These are phyloP conservation scores for Didymellaceae sp. DNA, from an alignment of 2,329 filamentous ascomycete species.

Conservation along the genomic window DNA sequence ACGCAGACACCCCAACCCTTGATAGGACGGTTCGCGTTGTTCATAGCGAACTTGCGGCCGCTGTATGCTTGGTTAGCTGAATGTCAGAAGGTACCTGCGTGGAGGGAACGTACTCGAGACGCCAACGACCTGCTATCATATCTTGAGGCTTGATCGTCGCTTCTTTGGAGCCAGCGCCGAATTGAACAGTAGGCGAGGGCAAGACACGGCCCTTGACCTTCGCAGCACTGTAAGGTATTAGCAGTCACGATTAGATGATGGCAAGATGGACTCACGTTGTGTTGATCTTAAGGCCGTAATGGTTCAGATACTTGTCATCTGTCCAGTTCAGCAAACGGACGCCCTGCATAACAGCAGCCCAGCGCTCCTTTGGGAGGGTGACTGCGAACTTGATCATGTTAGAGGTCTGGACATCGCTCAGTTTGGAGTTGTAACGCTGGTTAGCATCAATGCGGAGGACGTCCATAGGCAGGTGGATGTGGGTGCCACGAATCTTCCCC, in stretches of 20 bases:
- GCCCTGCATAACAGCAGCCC: constrained; percentile 70
- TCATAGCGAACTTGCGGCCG: constrained; percentile 74
- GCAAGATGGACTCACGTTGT: constrained; percentile 32
- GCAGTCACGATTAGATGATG: not conserved
- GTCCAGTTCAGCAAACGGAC: constrained; percentile 72
- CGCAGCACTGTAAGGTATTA: constrained; percentile 57
- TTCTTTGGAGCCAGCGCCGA: constrained; percentile 51
- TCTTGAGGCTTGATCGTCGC: constrained; percentile 34
- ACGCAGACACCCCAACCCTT: constrained; percentile 77
- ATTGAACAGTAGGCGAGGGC: constrained; percentile 73
- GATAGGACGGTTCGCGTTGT: constrained; percentile 66
- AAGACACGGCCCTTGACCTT: constrained; percentile 72
- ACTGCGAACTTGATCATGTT: constrained; percentile 95
- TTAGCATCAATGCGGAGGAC: constrained; percentile 59
- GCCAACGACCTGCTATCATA: constrained; percentile 78
- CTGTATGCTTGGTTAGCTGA: not conserved
- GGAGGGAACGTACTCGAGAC: constrained; percentile 63
- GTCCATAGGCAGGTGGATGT: constrained; percentile 63
- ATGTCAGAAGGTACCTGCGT: not conserved
- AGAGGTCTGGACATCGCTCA: constrained; percentile 70
- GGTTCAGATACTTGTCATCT: constrained; percentile 70
- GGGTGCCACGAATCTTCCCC: constrained; percentile 53
- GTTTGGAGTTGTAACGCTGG: constrained; percentile 65
- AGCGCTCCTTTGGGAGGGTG: constrained; percentile 73
- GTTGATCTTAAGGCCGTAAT: constrained; percentile 77